Conservation (phyloP, 139 green algal species). For the Chlorella sp. region DNA sequence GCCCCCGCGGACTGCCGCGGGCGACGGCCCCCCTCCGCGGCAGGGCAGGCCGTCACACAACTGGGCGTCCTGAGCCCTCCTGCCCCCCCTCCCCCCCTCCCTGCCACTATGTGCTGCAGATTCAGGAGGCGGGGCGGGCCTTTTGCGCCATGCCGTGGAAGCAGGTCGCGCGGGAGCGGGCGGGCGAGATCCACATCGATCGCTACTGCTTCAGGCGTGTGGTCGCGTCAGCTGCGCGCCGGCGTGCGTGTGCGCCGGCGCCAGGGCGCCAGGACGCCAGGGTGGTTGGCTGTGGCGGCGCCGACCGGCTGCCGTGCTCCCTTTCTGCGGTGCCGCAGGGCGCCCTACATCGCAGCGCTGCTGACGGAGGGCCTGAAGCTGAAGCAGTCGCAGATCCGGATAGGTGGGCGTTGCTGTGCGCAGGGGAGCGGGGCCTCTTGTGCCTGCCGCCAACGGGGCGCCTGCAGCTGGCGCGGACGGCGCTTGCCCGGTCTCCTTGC, state of each 20-base stretch:
- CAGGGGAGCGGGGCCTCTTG: too few relatives aligned
- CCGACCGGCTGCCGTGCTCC: not conserved
- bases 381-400: slow-evolving; percentile 29
- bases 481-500: not conserved
- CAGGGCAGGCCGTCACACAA: too few relatives aligned
- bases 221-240: too few relatives aligned
- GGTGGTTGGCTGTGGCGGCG: not conserved
- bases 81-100: not conserved
- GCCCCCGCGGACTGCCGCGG: too few relatives aligned
- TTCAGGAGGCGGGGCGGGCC: slow-evolving; percentile 3
- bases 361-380: slow-evolving; percentile 68
- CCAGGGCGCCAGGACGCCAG: not conserved
- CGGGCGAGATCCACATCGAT: slow-evolving; percentile 63
- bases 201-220: slow-evolving; percentile 77
- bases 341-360: slow-evolving; percentile 70
- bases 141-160: slow-evolving; percentile 57
- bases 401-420: slow-evolving; percentile 51
- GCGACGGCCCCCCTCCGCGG: too few relatives aligned
- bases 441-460: not conserved
- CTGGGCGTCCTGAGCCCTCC: not conserved
- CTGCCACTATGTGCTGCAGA: too few relatives aligned
- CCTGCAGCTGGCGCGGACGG: not conserved
- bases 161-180: slow-evolving; percentile 25
- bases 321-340: slow-evolving; percentile 38
- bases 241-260: not conserved